Evolutionary conservation across 2,329 filamentous ascomycete genomes (phyloP).

Genomic region (Trichophyton benhamiae): DNA sequence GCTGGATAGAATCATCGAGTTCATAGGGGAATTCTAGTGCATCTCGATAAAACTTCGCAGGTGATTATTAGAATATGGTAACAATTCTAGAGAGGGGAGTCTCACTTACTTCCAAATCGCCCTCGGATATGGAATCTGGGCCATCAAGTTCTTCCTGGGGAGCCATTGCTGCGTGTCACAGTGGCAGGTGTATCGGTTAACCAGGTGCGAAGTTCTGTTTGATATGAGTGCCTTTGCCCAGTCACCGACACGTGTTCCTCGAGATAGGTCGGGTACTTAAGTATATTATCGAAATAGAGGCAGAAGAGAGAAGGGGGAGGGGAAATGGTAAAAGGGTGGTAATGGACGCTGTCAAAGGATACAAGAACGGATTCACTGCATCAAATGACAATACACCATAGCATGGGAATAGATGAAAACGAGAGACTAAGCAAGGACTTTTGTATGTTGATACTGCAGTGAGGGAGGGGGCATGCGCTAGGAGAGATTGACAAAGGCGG

Average conservation of each 20-base stretch:
- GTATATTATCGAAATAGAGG: not conserved
- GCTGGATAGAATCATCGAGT: constrained; percentile 2
- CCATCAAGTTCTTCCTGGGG: not conserved
- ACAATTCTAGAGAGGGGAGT: not conserved
- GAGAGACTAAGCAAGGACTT: not conserved
- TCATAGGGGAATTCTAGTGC: not conserved
- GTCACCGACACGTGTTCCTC: not conserved
- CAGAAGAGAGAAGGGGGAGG: not conserved
- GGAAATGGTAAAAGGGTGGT: not conserved
- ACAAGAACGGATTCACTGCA: not conserved
- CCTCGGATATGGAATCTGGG: not conserved
- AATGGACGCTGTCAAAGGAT: not conserved
- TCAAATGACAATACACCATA: not conserved
- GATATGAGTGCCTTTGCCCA: not conserved
- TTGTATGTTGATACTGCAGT: not conserved
- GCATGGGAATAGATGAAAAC: not conserved
- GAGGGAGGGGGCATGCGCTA: no score
- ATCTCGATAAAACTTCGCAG: not conserved
- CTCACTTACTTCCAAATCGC: not conserved
- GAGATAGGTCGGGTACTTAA: not conserved
- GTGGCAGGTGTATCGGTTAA: not conserved
- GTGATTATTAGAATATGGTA: not conserved
- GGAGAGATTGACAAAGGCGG: no score
- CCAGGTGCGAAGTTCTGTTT: not conserved
- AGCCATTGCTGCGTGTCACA: not conserved